Percentiles rank a stretch among this genome's conserved stretches.
These are phyloP conservation scores for Daldinia sp. DNA, from an alignment of 2,329 filamentous ascomycete species.

Conservation along the genomic window DNA sequence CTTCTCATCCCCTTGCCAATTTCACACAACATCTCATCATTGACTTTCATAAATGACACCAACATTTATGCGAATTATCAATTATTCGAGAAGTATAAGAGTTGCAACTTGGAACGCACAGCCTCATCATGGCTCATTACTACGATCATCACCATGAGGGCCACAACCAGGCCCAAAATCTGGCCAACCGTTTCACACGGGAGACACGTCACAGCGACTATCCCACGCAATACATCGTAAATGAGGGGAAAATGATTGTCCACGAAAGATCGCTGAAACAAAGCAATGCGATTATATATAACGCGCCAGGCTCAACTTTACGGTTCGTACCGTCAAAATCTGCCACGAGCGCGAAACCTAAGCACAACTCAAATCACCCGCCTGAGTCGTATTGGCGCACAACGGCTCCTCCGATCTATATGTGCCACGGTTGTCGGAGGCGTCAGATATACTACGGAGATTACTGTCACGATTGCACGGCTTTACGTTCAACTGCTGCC, in stretches of 20 bases:
- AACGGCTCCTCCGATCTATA: slow-evolving; percentile 12
- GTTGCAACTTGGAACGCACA: neutral
- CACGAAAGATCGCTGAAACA: slow-evolving; percentile 41
- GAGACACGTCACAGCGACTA: slow-evolving; percentile 38
- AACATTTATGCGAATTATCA: neutral
- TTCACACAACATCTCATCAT: neutral
- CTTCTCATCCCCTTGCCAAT: neutral
- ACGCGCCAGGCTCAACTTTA: slow-evolving; percentile 45
- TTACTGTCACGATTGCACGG: slow-evolving; percentile 45
- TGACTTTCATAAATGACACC: neutral
- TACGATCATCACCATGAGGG: slow-evolving; percentile 20
- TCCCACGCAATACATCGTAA: slow-evolving; percentile 47
- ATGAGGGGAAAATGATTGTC: slow-evolving; percentile 46
- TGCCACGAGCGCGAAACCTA: neutral
- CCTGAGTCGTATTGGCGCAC: slow-evolving; percentile 1
- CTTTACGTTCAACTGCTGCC: slow-evolving; percentile 4
- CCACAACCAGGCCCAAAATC: slow-evolving; percentile 35
- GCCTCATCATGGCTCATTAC: slow-evolving; percentile 38
- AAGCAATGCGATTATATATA: slow-evolving; percentile 49
- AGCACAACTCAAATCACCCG: slow-evolving; percentile 2
- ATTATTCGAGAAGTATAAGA: neutral
- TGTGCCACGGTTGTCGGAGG: slow-evolving; percentile 39
- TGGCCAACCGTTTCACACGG: slow-evolving; percentile 36
- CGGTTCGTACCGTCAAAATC: slow-evolving; percentile 25
- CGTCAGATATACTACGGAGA: slow-evolving; percentile 32